Conservation (phyloP, 2,329 filamentous ascomycete genomes). For the Septoria linicola region DNA sequence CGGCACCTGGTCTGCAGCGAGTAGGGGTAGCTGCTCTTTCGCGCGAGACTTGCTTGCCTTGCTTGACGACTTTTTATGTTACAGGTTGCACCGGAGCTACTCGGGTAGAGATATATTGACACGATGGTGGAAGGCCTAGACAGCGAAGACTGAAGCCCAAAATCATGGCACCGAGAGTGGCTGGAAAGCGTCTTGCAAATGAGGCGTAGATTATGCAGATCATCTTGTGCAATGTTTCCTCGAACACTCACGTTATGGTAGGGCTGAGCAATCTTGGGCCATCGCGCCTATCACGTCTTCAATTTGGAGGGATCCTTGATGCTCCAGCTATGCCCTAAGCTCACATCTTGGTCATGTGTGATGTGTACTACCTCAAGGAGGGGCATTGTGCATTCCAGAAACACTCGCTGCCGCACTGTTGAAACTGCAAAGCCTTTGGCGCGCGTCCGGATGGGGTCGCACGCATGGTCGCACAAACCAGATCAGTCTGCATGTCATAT, state of each 20-base stretch:
- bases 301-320: not conserved
- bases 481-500: conserved; percentile 16
- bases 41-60: not conserved
- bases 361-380: conserved; percentile 1
- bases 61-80: not conserved
- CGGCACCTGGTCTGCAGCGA: conserved; percentile 4
- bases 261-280: conserved; percentile 13
- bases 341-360: not conserved
- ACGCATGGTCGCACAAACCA: conserved; percentile 12
- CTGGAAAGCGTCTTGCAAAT: conserved; percentile 4
- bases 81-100: not conserved
- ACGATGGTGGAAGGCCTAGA: not conserved
- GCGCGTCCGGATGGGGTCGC: not conserved
- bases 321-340: not conserved
- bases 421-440: not conserved
- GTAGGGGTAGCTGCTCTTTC: conserved; percentile 8
- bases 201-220: conserved; percentile 13
- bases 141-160: conserved; percentile 1
- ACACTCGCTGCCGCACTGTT: conserved; percentile 5
- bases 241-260: not conserved
- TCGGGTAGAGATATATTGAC: not conserved
- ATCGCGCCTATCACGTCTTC: not conserved
- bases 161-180: conserved; percentile 2
- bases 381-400: conserved; percentile 4
- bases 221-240: conserved; percentile 3